Base-by-base conservation (phyloP, 768 basidiomycete genomes). In the Hemileccinum rubropunctum region DNA sequence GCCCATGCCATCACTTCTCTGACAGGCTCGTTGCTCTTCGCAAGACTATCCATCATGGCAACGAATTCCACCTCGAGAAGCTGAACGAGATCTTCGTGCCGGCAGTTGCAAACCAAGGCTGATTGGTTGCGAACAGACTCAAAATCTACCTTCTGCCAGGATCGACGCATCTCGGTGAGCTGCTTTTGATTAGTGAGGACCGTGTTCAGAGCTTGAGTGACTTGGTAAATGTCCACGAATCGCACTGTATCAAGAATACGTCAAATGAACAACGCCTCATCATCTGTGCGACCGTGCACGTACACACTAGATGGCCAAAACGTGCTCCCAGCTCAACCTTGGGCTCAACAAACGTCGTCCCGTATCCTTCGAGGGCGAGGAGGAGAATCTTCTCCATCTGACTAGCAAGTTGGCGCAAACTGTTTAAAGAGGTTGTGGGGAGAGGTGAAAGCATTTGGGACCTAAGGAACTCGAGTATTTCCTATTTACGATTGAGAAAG, bases 361-460 rank as follows among this genome's bases (percentile, higher is more conserved):
- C 88, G 52, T 92, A 94, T 52, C 78, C 79, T 50, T 90, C 88
- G 27, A 94, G 74, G 14, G 92, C 88, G 42, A 86, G 76, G 38
- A 93, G 74, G 17, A 93, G 73, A 42, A 92, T 87, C 68, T 91
- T 91, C 64, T 94, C 91, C 89, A 94, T 91, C 73, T 92, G 91
- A 61, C 88, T 81, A 12, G 92, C 91, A 47, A 94, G 74, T 62
- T 88, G 85, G 33, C 89, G 84, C 48, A 94, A 74, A 60, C 79
- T 86, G 12, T 79, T 78, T 42, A 93, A 67, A 3, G 88, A 82
- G 37, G 80, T 59, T 2, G 86, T 70, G 1, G 87, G 73, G 39
- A 94, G 83, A 14, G 87, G 80, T 8, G 86, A 85, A 37, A 92
- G 77, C 81, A 93, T 88, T 65, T 91, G 91, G 3, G 83, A 83